Base-by-base conservation (phyloP, 805 yeast species). In the Zygosaccharomyces kombuchaensis region DNA sequence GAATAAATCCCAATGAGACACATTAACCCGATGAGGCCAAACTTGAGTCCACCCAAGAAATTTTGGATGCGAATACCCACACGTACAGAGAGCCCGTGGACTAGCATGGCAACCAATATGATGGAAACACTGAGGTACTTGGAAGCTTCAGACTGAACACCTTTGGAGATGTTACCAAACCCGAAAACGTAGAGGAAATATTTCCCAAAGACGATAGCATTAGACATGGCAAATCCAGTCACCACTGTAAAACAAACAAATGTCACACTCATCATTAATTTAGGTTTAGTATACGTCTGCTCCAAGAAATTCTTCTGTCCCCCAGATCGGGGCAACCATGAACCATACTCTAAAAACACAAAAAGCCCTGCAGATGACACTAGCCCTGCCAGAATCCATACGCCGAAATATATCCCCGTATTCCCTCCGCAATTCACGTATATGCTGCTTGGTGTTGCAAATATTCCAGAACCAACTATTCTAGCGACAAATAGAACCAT, bases 381-480 rank as follows among this genome's bases (percentile, higher is more conserved):
- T 4, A 74, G 39, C 1, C 82, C 82, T 3, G 87, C 81, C 9
- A 81, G 57, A 2, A 72, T 25, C 93, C 93, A 85, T 1, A 84
- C 75, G 0, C 69, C 47, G 38, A 83, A 74, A 59, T 82, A 85
- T 27, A 82, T 55, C 16, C 72, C 64, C 1, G 82, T 78, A 8
- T 84, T 81, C 10, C 87, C 82, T 21, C 90, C 90, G 54, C 80
- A 77, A 52, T 82, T 84, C 36, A 73, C 74, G 56, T 77, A 82
- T 25, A 84, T 77, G 21, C 82, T 76, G 14, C 85, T 75, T 0
- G 90, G 83, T 1, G 82, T 77, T 6, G 89, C 82, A 67, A 84
- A 82, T 7, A 85, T 84, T 0, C 93, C 93, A 0, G 89, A 81
- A 0, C 95, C 93, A 9, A 85, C 68, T 34, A 85, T 84, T 48